Evolutionary conservation across 2,329 filamentous ascomycete species (phyloP), one percentile per base, ranked within the genome.

Genomic region (Penicillium sp.): DNA sequence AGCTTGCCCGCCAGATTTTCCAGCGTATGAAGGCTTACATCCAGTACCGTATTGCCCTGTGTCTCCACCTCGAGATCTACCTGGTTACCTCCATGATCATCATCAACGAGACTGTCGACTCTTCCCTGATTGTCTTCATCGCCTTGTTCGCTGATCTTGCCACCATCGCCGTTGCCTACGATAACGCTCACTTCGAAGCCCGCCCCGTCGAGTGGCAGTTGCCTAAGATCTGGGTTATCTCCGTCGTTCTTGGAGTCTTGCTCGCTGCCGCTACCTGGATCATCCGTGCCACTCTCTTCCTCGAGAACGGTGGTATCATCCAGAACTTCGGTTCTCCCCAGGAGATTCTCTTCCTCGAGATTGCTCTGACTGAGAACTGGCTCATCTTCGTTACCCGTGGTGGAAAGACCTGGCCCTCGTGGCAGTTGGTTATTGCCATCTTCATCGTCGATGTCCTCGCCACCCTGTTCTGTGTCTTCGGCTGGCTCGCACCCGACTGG

Each of bases 301-400:
- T 90, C 21, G 77, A 79, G 59, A 85, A 84, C 74, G 89, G 89
- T 71, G 89, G 89, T 81, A 81, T 91, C 69, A 85, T 91, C 70
- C 83, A 90, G 78, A 88, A 89, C 79, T 91, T 84, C 70, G 89
- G 88, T 73, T 86, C 85, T 68, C 82, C 90, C 63, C 88, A 91
- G 78, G 87, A 89, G 70, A 87, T 91, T 59, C 82, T 96, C 75
- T 96, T 96, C 88, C 86, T 96, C 42, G 87, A 96, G 81, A 88
- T 96, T 78, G 92, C 90, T 21, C 86, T 96, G 60, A 93, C 91
- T 69, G 91, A 96, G 85, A 96, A 96, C 83, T 96, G 91, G 91
- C 86, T 96, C 58, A 96, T 96, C 80, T 96, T 96, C 84, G 93
- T 96, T 79, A 96, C 91, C 69, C 91, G 91, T 85, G 91, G 89